Conservation (phyloP, 148 eudicot species). For the Rhododendron mucronatum region DNA sequence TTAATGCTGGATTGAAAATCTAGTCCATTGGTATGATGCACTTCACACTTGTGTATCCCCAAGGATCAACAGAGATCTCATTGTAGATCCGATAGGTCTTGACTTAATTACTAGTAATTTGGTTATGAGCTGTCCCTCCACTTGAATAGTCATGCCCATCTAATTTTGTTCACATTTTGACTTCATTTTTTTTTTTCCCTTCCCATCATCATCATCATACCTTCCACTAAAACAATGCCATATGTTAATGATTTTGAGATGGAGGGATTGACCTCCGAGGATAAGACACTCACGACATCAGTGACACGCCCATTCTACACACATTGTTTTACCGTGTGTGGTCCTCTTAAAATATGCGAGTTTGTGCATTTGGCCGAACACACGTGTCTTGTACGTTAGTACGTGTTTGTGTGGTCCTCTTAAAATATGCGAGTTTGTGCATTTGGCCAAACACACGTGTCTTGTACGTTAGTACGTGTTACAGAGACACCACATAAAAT, state of each 20-base stretch:
- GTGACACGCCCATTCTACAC: background rate
- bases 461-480: too few relatives aligned
- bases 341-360: too few relatives aligned
- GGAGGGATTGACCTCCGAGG: background rate
- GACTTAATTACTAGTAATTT: background rate
- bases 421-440: too few relatives aligned
- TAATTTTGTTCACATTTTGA: background rate
- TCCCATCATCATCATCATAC: background rate
- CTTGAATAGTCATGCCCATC: background rate
- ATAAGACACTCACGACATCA: background rate
- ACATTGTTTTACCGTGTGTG: too few relatives aligned
- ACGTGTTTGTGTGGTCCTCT: too few relatives aligned
- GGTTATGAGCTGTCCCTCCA: conserved; percentile 4
- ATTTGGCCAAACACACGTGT: background rate
- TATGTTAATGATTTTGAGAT: background rate
- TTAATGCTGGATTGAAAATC: background rate
- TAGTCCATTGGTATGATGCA: background rate
- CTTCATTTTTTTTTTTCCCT: background rate
- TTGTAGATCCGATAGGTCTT: background rate
- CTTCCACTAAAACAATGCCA: background rate
- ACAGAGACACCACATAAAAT: too few relatives aligned
- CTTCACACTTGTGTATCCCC: background rate
- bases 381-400: background rate
- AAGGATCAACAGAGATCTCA: background rate
- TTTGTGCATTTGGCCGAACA: too few relatives aligned